Percentiles rank a stretch among this genome's conserved stretches.
These are phyloP conservation scores for Podospora fimiseda DNA, from an alignment of 495 filamentous ascomycete genomes.

Conservation along the genomic window DNA sequence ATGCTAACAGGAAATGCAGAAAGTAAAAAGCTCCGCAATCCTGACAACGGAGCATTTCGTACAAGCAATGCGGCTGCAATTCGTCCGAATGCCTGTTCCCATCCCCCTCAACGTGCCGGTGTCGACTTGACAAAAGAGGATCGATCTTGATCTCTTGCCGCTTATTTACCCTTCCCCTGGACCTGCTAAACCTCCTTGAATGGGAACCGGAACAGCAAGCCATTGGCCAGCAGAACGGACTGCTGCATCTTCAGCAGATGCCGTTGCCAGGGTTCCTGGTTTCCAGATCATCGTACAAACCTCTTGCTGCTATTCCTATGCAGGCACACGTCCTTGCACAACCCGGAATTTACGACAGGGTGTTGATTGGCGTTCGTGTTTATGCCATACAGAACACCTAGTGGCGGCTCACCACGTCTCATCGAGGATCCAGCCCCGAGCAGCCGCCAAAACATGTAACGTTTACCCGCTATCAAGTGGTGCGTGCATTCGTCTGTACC, in stretches of 20 bases:
- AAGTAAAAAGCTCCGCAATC: too few relatives aligned
- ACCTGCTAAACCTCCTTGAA: neutral
- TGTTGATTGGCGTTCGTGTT: slow-evolving; percentile 14
- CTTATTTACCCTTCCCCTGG: slow-evolving; percentile 1
- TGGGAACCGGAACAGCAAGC: neutral
- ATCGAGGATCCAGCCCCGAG: neutral
- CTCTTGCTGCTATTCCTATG: slow-evolving; percentile 4
- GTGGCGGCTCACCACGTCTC: slow-evolving; percentile 4
- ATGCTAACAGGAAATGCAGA: too few relatives aligned
- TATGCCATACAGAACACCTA: slow-evolving; percentile 1
- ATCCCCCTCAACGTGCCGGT: slow-evolving; percentile 12
- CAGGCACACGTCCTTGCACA: slow-evolving; percentile 4
- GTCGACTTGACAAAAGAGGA: slow-evolving; percentile 5
- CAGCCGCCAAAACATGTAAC: neutral
- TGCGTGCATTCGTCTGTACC: too few relatives aligned
- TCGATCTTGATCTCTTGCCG: slow-evolving; percentile 19
- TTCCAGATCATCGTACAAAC: slow-evolving; percentile 7
- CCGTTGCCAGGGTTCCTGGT: slow-evolving; percentile 11
- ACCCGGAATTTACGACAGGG: slow-evolving; percentile 6
- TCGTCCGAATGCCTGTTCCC: neutral
- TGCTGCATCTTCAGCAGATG: slow-evolving; percentile 5
- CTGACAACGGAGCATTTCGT: neutral
- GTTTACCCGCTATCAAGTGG: neutral
- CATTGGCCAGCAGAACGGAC: slow-evolving; percentile 10
- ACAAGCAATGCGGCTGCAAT: too few relatives aligned